Conservation (phyloP, 441 rosid species). For the Capsella rubella region DNA sequence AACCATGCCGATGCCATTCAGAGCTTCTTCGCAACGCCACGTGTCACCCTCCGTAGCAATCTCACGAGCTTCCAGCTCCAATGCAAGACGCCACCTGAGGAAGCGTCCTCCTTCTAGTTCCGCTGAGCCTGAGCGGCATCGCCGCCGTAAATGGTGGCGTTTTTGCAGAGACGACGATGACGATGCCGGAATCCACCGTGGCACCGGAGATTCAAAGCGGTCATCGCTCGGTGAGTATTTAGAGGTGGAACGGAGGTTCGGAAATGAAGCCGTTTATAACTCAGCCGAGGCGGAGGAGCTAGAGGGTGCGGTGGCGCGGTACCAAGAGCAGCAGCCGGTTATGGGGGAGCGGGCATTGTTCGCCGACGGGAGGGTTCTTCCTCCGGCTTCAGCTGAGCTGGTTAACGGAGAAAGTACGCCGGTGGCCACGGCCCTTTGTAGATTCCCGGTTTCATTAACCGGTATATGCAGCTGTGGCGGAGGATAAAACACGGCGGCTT, state of each 20-base stretch:
- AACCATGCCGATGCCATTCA: constrained; percentile 56
- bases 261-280: constrained; percentile 61
- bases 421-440: constrained; percentile 52
- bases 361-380: constrained; percentile 82
- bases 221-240: constrained; percentile 85
- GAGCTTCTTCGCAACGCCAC: constrained; percentile 54
- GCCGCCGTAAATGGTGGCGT: constrained; percentile 81
- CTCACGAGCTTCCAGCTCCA: constrained; percentile 40
- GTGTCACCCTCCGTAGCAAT: constrained; percentile 36
- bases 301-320: constrained; percentile 54
- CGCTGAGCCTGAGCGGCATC: constrained; percentile 52
- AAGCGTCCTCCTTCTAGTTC: constrained; percentile 44
- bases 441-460: constrained; percentile 72
- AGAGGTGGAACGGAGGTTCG: constrained; percentile 84
- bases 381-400: constrained; percentile 55
- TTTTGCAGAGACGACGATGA: constrained; percentile 67
- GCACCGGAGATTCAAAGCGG: constrained; percentile 50
- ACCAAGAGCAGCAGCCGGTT: constrained; percentile 36
- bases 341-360: constrained; percentile 59
- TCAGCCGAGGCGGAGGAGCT: constrained; percentile 58
- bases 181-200: constrained; percentile 30
- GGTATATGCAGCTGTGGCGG: constrained; percentile 79
- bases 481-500: constrained; percentile 41
- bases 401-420: constrained; percentile 43
- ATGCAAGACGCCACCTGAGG: constrained; percentile 38